phyloP scores from a whole-genome alignment of 2,329 filamentous ascomycete species.

The Arthroderma uncinatum region DNA sequence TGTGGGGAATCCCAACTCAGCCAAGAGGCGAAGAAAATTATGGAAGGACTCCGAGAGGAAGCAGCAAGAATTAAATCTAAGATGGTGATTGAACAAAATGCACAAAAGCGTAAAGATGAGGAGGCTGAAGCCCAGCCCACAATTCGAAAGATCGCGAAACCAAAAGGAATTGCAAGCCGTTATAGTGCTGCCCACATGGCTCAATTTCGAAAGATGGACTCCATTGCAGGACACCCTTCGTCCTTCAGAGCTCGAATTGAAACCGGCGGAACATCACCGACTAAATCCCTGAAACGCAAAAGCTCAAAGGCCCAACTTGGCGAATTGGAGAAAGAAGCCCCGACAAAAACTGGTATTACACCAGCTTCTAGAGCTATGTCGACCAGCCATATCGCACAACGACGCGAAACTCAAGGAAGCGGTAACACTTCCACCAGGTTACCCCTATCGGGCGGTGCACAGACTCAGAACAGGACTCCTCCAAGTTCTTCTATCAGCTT shows the following conservation, averaged over 20 bases:
- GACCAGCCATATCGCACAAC: not conserved
- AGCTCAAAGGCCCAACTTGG: constrained; percentile 55
- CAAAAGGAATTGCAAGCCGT: constrained; percentile 65
- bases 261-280: constrained; percentile 29
- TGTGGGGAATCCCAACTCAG: constrained; percentile 37
- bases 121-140: constrained; percentile 29
- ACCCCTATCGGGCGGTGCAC: constrained; percentile 15
- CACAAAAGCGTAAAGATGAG: constrained; percentile 39
- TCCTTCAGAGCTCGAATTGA: constrained; percentile 47
- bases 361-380: not conserved
- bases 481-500: constrained; percentile 37
- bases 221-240: constrained; percentile 76
- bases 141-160: constrained; percentile 62
- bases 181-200: constrained; percentile 79
- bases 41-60: constrained; percentile 60
- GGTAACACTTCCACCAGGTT: constrained; percentile 60
- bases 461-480: constrained; percentile 18
- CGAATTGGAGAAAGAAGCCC: constrained; percentile 42
- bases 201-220: constrained; percentile 96
- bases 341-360: constrained; percentile 21
- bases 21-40: constrained; percentile 44
- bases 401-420: constrained; percentile 44
- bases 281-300: constrained; percentile 40
- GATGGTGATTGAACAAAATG: constrained; percentile 51
- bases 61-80: constrained; percentile 59